A percentile compares a stretch with the other conserved stretches of the same genome.
phyloP scores from a whole-genome alignment of 2,329 filamentous ascomycete genomes.

The Aspergillus fijiensis region DNA sequence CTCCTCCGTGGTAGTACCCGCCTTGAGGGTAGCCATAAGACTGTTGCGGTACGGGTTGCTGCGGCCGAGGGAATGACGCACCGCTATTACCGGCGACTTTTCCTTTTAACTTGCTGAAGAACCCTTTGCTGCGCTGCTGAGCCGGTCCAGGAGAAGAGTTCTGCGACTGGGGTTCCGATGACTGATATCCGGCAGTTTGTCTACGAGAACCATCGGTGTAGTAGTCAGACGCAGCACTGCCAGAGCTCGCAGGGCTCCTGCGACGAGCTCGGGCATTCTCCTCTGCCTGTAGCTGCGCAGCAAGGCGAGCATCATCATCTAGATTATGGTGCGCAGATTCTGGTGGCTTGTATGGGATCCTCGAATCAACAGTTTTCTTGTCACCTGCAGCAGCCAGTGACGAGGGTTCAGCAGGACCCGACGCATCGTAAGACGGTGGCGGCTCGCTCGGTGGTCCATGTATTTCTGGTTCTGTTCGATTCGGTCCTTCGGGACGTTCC shows the following conservation, averaged over 20 bases:
- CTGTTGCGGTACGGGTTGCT: slow-evolving; percentile 26
- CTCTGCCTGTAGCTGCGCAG: slow-evolving; percentile 77
- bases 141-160: slow-evolving; percentile 28
- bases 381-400: slow-evolving; percentile 33
- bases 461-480: slow-evolving; percentile 39
- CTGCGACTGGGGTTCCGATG: slow-evolving; percentile 11
- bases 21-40: slow-evolving; percentile 25
- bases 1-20: slow-evolving; percentile 25
- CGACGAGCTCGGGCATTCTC: slow-evolving; percentile 64
- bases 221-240: slow-evolving; percentile 49
- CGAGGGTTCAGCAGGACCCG: slow-evolving; percentile 47
- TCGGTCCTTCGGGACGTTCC: slow-evolving; percentile 74
- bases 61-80: slow-evolving; percentile 18
- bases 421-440: slow-evolving; percentile 61
- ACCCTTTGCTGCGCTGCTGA: slow-evolving; percentile 45
- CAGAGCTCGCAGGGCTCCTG: slow-evolving; percentile 10
- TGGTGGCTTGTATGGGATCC: slow-evolving; percentile 67
- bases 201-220: slow-evolving; percentile 38
- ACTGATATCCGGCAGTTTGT: slow-evolving; percentile 14
- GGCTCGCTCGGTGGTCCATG: slow-evolving; percentile 45
- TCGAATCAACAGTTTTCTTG: slow-evolving; percentile 56
- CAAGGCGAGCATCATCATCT: slow-evolving; percentile 70
- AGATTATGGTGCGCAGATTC: slow-evolving; percentile 31
- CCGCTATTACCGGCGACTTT: slow-evolving; percentile 38
- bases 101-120: slow-evolving; percentile 55